Evolutionary conservation across 768 basidiomycete genomes (phyloP).

Genomic region (Myochromella boudieri): DNA sequence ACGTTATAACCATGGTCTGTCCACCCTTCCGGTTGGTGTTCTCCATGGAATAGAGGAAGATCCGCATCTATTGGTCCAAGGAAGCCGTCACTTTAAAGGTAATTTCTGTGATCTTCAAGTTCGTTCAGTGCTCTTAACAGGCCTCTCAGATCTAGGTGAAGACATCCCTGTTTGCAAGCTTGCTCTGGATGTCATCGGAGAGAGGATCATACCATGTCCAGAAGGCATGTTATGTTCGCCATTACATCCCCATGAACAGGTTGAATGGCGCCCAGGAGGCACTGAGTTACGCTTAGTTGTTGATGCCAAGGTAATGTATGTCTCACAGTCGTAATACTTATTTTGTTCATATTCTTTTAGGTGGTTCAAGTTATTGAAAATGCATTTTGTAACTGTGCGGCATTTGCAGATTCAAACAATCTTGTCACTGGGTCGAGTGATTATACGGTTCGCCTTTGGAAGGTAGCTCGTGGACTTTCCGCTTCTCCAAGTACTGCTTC

Average conservation of each 20-base stretch:
- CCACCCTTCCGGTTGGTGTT: slow-evolving; percentile 67
- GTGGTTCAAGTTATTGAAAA: slow-evolving; percentile 77
- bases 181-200: slow-evolving; percentile 55
- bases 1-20: slow-evolving; percentile 69
- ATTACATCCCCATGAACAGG: slow-evolving; percentile 60
- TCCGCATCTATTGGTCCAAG: slow-evolving; percentile 64
- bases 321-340: not conserved
- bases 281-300: slow-evolving; percentile 61
- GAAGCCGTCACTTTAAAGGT: slow-evolving; percentile 58
- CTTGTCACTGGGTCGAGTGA: slow-evolving; percentile 82
- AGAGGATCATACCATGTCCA: slow-evolving; percentile 61
- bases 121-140: not conserved
- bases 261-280: slow-evolving; percentile 63
- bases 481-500: slow-evolving; percentile 23
- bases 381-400: slow-evolving; percentile 68
- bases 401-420: slow-evolving; percentile 70
- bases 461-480: slow-evolving; percentile 41
- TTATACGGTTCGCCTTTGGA: slow-evolving; percentile 85
- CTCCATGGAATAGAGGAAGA: slow-evolving; percentile 86
- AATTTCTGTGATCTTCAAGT: not conserved
- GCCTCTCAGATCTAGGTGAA: slow-evolving; percentile 47
- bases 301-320: slow-evolving; percentile 52
- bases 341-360: slow-evolving; percentile 30
- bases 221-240: slow-evolving; percentile 59
- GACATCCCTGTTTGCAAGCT: slow-evolving; percentile 48